Conservation (phyloP, 257 asterid genomes). For the Echites panduratus region DNA sequence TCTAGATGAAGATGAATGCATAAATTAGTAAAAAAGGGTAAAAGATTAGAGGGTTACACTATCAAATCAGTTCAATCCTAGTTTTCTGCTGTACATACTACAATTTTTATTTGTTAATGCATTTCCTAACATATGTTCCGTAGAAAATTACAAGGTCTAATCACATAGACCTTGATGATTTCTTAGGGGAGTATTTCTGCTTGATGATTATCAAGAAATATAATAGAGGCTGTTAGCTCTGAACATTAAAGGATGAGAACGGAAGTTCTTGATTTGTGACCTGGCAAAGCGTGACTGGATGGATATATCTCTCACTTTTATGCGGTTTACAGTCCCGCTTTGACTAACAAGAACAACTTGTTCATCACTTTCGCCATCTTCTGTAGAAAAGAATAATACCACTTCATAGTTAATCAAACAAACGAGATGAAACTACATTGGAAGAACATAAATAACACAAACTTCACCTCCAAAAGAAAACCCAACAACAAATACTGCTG, state of each 20-base stretch:
- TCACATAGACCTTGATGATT: too few species aligned
- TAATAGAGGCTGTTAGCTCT: too few species aligned
- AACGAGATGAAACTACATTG: not conserved
- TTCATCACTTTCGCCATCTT: constrained; percentile 93
- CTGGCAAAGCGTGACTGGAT: constrained; percentile 94
- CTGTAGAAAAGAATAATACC: constrained; percentile 32
- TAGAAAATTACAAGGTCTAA: not conserved
- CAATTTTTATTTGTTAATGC: not conserved
- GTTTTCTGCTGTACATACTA: not conserved
- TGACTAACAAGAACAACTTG: constrained; percentile 97
- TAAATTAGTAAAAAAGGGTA: not conserved
- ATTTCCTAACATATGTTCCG: not conserved
- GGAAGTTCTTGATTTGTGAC: constrained; percentile 25
- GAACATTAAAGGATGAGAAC: not conserved
- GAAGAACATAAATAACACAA: not conserved
- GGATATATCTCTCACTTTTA: constrained; percentile 89
- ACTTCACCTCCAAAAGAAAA: constrained; percentile 71
- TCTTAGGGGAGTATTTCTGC: too few species aligned
- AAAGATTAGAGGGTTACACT: not conserved
- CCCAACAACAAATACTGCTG: constrained; percentile 88
- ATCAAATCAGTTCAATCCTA: not conserved
- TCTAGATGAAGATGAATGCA: constrained; percentile 30
- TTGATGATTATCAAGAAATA: too few species aligned
- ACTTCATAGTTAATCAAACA: constrained; percentile 10
- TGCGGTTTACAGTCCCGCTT: constrained; percentile 96